These are phyloP conservation scores for Blastocystis sp. DNA, from an alignment of 352 stramenopile species.

Conservation along the genomic window DNA sequence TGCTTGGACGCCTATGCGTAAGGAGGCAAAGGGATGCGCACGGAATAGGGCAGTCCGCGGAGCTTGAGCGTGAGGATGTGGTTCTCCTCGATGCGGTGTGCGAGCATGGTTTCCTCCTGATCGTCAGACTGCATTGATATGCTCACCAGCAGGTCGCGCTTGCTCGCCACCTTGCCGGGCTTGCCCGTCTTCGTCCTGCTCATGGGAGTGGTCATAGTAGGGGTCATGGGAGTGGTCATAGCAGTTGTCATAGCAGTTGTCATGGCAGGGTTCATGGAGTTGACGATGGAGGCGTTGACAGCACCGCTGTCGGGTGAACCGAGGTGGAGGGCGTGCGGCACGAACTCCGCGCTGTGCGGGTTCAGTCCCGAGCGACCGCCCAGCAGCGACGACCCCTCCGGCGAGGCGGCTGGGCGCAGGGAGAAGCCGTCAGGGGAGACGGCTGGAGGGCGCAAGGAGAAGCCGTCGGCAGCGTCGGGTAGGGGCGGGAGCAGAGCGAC, in stretches of 20 bases:
- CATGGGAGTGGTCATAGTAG: too few species aligned
- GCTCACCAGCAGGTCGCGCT: background rate
- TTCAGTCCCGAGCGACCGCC: background rate
- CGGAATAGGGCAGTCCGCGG: conserved; percentile 23
- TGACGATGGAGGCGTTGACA: too few species aligned
- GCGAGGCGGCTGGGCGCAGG: background rate
- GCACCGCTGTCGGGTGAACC: too few species aligned
- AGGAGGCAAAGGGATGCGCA: background rate
- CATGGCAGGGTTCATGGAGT: too few species aligned
- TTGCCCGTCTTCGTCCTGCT: too few species aligned
- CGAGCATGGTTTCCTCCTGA: conserved; percentile 18
- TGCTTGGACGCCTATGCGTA: conserved; percentile 26
- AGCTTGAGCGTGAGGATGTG: conserved; percentile 25
- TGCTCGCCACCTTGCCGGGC: background rate
- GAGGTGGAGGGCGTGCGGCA: background rate
- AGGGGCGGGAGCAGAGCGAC: background rate
- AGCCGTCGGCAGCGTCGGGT: background rate
- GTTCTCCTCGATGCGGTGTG: conserved; percentile 23
- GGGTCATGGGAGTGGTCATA: too few species aligned
- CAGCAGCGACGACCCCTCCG: too few species aligned
- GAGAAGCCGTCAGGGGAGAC: background rate
- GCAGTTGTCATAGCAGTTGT: too few species aligned
- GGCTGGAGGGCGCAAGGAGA: background rate
- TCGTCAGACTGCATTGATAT: background rate
- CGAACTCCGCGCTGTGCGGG: conserved; percentile 39